Evolutionary conservation across 1,284 basidiomycete genomes (phyloP).

Genomic region (Exobasidium cylindrosporum): DNA sequence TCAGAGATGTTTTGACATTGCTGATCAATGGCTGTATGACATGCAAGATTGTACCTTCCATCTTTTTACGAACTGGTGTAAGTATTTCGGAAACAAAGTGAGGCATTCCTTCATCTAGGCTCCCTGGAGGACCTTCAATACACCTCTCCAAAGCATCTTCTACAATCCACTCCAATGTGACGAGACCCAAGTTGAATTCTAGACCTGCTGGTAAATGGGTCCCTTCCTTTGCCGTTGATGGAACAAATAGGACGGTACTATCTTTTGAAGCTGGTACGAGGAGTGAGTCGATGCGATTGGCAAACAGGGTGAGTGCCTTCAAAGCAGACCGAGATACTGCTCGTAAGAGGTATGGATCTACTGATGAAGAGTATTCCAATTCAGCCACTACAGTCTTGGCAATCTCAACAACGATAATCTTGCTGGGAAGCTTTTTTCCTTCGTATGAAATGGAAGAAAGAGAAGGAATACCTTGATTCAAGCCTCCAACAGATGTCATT

Average conservation of each 20-base stretch:
- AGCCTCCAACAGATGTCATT: not conserved
- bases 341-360: slow-evolving; percentile 50
- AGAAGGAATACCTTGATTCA: slow-evolving; percentile 9
- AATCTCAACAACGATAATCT: slow-evolving; percentile 43
- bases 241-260: slow-evolving; percentile 33
- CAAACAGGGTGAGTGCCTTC: slow-evolving; percentile 52
- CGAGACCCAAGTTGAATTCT: slow-evolving; percentile 52
- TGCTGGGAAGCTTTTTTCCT: slow-evolving; percentile 40
- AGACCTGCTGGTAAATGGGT: slow-evolving; percentile 38
- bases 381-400: slow-evolving; percentile 45
- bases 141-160: slow-evolving; percentile 53
- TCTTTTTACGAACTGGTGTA: slow-evolving; percentile 50
- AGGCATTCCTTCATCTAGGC: slow-evolving; percentile 41
- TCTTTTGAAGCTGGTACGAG: slow-evolving; percentile 43
- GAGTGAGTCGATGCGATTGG: slow-evolving; percentile 49
- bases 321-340: slow-evolving; percentile 50
- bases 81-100: slow-evolving; percentile 52
- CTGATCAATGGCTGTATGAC: slow-evolving; percentile 50
- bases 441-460: slow-evolving; percentile 35
- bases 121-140: slow-evolving; percentile 41
- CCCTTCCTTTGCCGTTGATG: slow-evolving; percentile 38
- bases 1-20: slow-evolving; percentile 37
- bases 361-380: slow-evolving; percentile 40
- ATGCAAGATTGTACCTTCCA: slow-evolving; percentile 52
- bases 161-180: slow-evolving; percentile 50